phyloP scores from a whole-genome alignment of 495 filamentous ascomycete genomes.

The Cercophora samala region DNA sequence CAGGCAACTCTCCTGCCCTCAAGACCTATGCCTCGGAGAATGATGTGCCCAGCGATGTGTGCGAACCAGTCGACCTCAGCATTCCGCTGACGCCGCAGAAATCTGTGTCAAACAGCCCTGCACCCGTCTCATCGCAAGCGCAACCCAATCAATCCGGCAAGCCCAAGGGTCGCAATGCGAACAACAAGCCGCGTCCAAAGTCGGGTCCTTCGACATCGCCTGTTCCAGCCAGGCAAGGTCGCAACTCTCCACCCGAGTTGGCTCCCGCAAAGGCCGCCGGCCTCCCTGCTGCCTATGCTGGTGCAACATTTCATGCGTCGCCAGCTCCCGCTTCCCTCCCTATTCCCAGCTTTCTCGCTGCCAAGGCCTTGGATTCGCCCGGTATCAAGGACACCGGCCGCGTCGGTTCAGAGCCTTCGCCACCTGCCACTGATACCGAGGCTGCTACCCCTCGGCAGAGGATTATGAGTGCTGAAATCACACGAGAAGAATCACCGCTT shows the following conservation, averaged over 20 bases:
- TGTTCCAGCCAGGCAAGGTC: conserved; percentile 33
- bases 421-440: conserved; percentile 42
- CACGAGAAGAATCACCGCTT: conserved; percentile 67
- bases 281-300: conserved; percentile 71
- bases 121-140: conserved; percentile 15
- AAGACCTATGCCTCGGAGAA: conserved; percentile 51
- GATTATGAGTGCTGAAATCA: conserved; percentile 17
- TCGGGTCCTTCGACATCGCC: conserved; percentile 34
- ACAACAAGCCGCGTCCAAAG: conserved; percentile 31
- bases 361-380: conserved; percentile 68
- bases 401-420: conserved; percentile 35
- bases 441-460: conserved; percentile 41
- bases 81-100: conserved; percentile 42
- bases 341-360: conserved; percentile 78
- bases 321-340: conserved; percentile 91
- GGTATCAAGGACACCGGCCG: conserved; percentile 31
- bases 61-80: conserved; percentile 25
- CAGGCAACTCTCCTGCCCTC: conserved; percentile 33
- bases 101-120: conserved; percentile 23
- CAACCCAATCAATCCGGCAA: conserved; percentile 24
- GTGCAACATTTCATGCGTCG: conserved; percentile 92
- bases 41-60: conserved; percentile 35
- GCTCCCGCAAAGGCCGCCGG: conserved; percentile 29
- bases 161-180: conserved; percentile 33
- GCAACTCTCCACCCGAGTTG: conserved; percentile 41